Evolutionary conservation across 805 yeast genomes (phyloP).

Genomic region (Kazachstania kunashirensis): DNA sequence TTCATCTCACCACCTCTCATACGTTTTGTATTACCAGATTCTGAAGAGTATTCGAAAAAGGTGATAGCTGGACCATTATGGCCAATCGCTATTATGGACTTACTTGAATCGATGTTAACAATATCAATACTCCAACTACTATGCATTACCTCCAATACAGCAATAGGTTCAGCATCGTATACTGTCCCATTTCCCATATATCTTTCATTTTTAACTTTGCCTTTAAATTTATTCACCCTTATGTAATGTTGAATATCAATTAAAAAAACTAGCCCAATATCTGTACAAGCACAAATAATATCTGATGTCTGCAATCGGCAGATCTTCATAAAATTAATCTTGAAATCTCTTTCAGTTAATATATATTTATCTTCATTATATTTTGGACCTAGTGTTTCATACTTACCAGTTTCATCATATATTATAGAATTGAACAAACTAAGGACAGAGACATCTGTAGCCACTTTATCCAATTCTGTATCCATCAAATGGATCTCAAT

Average conservation of each 20-base stretch:
- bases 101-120: slow-evolving; percentile 1
- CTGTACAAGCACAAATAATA: slow-evolving; percentile 41
- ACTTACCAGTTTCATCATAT: no score
- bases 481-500: slow-evolving; percentile 10
- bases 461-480: background rate
- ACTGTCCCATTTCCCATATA: background rate
- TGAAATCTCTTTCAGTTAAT: no score
- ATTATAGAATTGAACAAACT: no score
- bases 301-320: slow-evolving; percentile 32
- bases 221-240: background rate
- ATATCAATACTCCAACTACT: slow-evolving; percentile 23
- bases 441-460: background rate
- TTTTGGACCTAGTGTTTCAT: no score
- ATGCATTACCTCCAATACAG: slow-evolving; percentile 7
- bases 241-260: slow-evolving; percentile 22
- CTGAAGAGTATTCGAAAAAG: slow-evolving; percentile 8
- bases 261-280: slow-evolving; percentile 44
- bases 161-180: slow-evolving; percentile 4
- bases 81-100: slow-evolving; percentile 15
- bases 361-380: no score
- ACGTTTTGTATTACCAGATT: no score
- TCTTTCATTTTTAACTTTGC: background rate
- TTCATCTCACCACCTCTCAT: no score
- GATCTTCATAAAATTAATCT: slow-evolving; percentile 40
- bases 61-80: slow-evolving; percentile 18